Evolutionary conservation across 805 yeast genomes (phyloP).

Genomic region (Metahyphopichia silvanorum): DNA sequence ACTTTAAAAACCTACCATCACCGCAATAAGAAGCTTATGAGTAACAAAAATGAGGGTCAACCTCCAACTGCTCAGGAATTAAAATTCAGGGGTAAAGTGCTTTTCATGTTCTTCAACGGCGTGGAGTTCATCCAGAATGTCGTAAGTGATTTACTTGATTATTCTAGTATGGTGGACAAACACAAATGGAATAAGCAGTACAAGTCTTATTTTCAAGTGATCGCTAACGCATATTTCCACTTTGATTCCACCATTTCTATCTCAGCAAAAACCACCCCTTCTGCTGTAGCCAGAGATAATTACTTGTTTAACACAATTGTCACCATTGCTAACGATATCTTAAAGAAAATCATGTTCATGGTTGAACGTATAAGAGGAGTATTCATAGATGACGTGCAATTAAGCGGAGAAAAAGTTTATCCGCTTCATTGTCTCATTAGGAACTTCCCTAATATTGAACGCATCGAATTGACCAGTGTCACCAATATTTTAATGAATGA

Average conservation of each 20-base stretch:
- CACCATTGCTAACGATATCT: conserved; percentile 30
- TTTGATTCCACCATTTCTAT: conserved; percentile 25
- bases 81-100: conserved; percentile 23
- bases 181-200: background rate
- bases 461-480: conserved; percentile 22
- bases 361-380: conserved; percentile 27
- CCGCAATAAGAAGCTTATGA: conserved; percentile 1
- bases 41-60: background rate
- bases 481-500: conserved; percentile 15
- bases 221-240: conserved; percentile 29
- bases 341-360: conserved; percentile 32
- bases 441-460: conserved; percentile 31
- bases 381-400: conserved; percentile 27
- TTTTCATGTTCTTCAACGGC: conserved; percentile 38
- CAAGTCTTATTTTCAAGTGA: conserved; percentile 5
- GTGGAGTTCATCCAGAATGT: conserved; percentile 28
- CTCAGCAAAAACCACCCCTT: conserved; percentile 1
- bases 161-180: conserved; percentile 6
- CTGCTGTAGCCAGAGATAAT: conserved; percentile 8
- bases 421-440: conserved; percentile 26
- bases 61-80: background rate
- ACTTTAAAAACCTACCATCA: conserved; percentile 11
- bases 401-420: conserved; percentile 27
- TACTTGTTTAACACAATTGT: conserved; percentile 25
- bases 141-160: conserved; percentile 27